These are phyloP conservation scores for Penicillium sp. DNA, from an alignment of 2,329 filamentous ascomycete species.

Conservation along the genomic window DNA sequence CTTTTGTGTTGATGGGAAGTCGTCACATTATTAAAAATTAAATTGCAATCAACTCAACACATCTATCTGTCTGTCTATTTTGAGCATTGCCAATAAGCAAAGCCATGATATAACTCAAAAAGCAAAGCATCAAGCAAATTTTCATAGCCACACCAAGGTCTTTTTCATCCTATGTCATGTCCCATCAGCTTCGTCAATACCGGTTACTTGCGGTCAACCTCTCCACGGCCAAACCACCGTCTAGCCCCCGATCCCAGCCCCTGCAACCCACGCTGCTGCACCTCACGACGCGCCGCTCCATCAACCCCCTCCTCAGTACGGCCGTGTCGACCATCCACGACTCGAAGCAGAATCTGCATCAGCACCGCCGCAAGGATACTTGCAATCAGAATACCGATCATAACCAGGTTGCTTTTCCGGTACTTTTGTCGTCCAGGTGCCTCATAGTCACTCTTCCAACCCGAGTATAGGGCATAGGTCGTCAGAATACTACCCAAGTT, in stretches of 20 bases:
- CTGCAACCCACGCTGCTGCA: constrained; percentile 39
- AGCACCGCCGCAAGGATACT: constrained; percentile 69
- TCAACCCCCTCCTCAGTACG: constrained; percentile 25
- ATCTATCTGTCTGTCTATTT: not conserved
- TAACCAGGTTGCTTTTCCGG: constrained; percentile 80
- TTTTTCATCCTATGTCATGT: not conserved
- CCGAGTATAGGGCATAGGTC: constrained; percentile 85
- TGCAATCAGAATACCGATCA: constrained; percentile 79
- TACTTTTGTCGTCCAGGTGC: constrained; percentile 67
- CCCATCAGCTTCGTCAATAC: not conserved
- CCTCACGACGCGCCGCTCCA: constrained; percentile 40
- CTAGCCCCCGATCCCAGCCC: constrained; percentile 32
- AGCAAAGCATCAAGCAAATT: not conserved
- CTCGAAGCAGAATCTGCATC: constrained; percentile 66
- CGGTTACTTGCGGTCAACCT: not conserved
- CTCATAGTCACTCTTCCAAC: constrained; percentile 77
- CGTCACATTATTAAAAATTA: not conserved
- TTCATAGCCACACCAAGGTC: not conserved
- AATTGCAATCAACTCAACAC: not conserved
- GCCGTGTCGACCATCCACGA: constrained; percentile 38
- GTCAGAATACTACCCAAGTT: constrained; percentile 85
- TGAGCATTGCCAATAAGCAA: not conserved
- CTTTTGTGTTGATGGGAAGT: not conserved
- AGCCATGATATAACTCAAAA: not conserved
- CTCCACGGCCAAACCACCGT: constrained; percentile 13